Evolutionary conservation across 2,329 filamentous ascomycete genomes (phyloP).

Genomic region (Epichloe gansuensis): DNA sequence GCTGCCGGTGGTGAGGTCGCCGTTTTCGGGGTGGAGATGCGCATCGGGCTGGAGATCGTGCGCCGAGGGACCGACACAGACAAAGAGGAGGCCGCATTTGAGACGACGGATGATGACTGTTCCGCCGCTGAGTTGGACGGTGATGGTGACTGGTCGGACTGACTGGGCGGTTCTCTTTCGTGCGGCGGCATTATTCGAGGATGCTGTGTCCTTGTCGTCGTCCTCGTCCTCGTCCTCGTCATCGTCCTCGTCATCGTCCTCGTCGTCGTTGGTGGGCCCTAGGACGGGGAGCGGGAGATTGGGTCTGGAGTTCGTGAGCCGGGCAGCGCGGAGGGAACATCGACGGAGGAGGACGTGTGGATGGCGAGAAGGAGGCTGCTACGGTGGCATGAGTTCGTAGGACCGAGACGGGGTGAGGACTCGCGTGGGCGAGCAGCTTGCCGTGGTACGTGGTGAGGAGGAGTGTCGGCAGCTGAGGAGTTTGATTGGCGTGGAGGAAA

Average conservation of each 20-base stretch:
- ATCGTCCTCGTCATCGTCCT: conserved; percentile 12
- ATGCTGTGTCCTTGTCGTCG: not conserved
- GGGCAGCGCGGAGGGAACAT: conserved; percentile 31
- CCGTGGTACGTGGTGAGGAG: conserved; percentile 48
- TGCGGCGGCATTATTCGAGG: not conserved
- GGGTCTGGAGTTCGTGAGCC: conserved; percentile 19
- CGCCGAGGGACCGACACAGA: conserved; percentile 41
- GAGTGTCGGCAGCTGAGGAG: conserved; percentile 44
- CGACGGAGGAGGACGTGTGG: conserved; percentile 34
- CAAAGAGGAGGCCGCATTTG: conserved; percentile 48
- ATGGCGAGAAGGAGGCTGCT: conserved; percentile 49
- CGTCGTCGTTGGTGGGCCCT: conserved; percentile 14
- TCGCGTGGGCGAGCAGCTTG: conserved; percentile 52
- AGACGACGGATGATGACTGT: conserved; percentile 48
- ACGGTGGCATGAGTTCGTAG: conserved; percentile 53
- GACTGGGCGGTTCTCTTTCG: conserved; percentile 7
- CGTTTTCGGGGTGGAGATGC: conserved; percentile 16
- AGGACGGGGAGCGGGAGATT: conserved; percentile 14
- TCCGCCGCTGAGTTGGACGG: conserved; percentile 45
- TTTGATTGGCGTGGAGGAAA: conserved; percentile 48
- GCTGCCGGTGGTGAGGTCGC: conserved; percentile 22
- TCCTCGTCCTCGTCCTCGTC: not conserved
- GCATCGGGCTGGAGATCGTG: conserved; percentile 12
- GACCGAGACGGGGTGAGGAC: conserved; percentile 39
- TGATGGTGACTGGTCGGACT: conserved; percentile 33